These are phyloP conservation scores for Secale cereale DNA, from an alignment of 176 grass and related monocot genomes.

Conservation along the genomic window DNA sequence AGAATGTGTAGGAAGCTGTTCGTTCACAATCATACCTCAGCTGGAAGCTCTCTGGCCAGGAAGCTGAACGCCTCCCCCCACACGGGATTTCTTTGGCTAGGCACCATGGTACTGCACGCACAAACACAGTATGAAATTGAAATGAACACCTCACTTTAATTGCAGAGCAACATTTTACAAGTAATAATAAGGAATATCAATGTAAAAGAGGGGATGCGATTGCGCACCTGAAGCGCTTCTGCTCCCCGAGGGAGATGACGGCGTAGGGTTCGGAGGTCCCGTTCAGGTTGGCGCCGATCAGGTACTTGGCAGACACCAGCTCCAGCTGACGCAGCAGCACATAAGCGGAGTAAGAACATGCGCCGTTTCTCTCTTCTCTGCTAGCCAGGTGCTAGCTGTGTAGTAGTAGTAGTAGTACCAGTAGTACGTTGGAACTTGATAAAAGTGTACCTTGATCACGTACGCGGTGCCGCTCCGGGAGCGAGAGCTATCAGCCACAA, in stretches of 20 bases:
- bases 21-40: conserved; percentile 50
- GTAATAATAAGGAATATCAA: not conserved
- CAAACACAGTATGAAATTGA: not conserved
- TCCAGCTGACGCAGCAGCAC: conserved; percentile 50
- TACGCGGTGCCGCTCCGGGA: not conserved
- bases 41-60: conserved; percentile 62
- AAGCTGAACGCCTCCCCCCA: conserved; percentile 94
- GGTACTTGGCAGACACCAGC: conserved; percentile 85
- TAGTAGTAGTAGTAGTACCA: not conserved
- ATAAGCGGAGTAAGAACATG: not conserved
- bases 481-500: not conserved
- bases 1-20: not conserved
- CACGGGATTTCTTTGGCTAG: conserved; percentile 75
- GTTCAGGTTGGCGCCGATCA: conserved; percentile 81
- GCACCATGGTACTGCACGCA: conserved; percentile 72
- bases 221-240: conserved; percentile 67
- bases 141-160: not conserved
- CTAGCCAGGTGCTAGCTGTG: not conserved
- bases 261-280: conserved; percentile 84
- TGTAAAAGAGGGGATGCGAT: not conserved
- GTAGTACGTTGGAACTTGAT: not conserved
- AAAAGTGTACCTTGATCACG: conserved; percentile 44
- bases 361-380: not conserved
- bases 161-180: not conserved
- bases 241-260: conserved; percentile 58